Percentiles rank a stretch among this genome's conserved stretches.
Evolutionary conservation across 192 early-diverging fungal species (phyloP).

Genomic region (Chytriomyces sp.): DNA sequence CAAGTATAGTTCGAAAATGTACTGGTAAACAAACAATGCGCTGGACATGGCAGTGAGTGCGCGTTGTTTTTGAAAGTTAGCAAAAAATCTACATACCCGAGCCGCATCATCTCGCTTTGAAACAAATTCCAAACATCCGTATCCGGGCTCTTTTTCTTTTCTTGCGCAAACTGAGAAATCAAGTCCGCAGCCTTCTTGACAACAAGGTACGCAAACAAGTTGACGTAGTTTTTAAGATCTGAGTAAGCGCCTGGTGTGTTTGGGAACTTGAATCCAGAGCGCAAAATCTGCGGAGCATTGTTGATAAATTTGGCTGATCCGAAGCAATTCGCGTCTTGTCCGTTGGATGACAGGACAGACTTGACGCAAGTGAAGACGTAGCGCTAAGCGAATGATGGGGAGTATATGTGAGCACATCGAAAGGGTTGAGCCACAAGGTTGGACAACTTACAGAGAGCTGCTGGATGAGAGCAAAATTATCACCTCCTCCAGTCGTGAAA

Average conservation of each 20-base stretch:
- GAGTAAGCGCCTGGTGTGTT: neutral
- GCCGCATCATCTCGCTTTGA: neutral
- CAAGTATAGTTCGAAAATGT: conserved; percentile 2
- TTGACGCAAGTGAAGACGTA: neutral
- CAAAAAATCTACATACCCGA: conserved; percentile 3
- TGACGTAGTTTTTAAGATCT: conserved; percentile 2
- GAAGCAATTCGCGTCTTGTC: neutral
- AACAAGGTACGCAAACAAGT: conserved; percentile 18
- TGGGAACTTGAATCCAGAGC: neutral
- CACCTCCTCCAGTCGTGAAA: conserved; percentile 64
- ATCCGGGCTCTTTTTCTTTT: neutral
- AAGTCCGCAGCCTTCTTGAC: conserved; percentile 19
- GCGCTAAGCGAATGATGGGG: neutral
- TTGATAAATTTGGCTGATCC: neutral
- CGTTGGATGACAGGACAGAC: neutral
- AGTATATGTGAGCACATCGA: neutral
- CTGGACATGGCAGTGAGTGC: neutral
- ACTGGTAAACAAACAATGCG: neutral
- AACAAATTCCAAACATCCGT: conserved; percentile 19
- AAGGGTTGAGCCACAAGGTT: neutral
- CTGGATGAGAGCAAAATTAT: conserved; percentile 51
- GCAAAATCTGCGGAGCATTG: neutral
- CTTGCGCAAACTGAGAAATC: neutral
- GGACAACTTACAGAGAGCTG: conserved; percentile 46
- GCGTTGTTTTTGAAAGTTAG: too few relatives aligned